Conservation (phyloP, 495 filamentous ascomycete species). For the Choiromyces venosus region DNA sequence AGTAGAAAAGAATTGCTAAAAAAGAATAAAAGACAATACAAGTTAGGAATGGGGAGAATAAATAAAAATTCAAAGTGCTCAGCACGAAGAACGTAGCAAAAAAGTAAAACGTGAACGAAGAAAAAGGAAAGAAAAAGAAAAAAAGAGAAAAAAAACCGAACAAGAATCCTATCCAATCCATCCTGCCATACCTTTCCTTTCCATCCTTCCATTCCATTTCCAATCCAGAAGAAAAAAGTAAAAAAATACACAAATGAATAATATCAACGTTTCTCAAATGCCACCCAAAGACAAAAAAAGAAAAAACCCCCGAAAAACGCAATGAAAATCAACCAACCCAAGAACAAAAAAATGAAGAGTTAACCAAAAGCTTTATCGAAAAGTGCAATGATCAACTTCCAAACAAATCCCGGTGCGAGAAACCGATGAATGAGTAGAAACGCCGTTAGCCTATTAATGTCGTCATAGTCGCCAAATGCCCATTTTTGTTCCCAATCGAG, state of each 20-base stretch:
- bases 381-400: neutral
- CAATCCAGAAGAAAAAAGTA: neutral
- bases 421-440: neutral
- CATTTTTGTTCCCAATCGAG: conserved; percentile 1
- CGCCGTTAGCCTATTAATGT: neutral
- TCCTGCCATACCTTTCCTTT: neutral
- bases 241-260: neutral
- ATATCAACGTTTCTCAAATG: conserved; percentile 4
- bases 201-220: neutral
- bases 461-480: neutral
- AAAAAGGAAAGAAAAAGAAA: neutral
- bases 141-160: neutral
- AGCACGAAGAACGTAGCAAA: neutral
- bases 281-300: conserved; percentile 1
- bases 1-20: neutral
- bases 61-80: neutral
- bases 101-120: neutral
- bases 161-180: neutral
- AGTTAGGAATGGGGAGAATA: neutral
- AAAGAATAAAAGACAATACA: neutral
- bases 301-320: neutral
- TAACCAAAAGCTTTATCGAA: neutral
- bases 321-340: conserved; percentile 3
- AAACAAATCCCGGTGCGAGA: neutral
- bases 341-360: neutral